Percentiles rank a stretch among this genome's conserved stretches.
These are phyloP conservation scores for Trichoderma brevicompactum DNA, from an alignment of 2,329 filamentous ascomycete genomes.

Conservation along the genomic window DNA sequence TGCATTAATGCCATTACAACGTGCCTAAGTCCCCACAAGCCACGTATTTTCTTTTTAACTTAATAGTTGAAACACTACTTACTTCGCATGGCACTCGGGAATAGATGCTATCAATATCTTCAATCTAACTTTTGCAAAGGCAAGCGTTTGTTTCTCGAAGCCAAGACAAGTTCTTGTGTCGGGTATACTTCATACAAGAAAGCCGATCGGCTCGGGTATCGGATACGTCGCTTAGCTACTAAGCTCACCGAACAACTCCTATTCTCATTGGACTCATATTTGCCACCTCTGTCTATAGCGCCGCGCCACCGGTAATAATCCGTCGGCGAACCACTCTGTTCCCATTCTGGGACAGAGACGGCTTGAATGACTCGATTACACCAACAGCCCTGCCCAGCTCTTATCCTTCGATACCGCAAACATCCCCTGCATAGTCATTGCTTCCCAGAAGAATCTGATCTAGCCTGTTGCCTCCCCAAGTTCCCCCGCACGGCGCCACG, in stretches of 20 bases:
- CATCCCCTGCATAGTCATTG: too few relatives aligned
- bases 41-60: too few relatives aligned
- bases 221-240: slow-evolving; percentile 31
- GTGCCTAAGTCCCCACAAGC: too few relatives aligned
- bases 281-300: background rate
- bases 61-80: too few relatives aligned
- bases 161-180: background rate
- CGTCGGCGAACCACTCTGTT: background rate
- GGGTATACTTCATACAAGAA: background rate
- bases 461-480: slow-evolving; percentile 15
- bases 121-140: background rate
- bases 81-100: too few relatives aligned
- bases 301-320: slow-evolving; percentile 17
- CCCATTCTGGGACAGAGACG: background rate
- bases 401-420: background rate
- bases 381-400: background rate
- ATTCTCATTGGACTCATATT: background rate
- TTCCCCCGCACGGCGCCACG: slow-evolving; percentile 14
- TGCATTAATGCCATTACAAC: too few relatives aligned
- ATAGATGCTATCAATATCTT: too few relatives aligned
- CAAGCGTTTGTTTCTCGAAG: background rate
- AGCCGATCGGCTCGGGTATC: slow-evolving; percentile 38
- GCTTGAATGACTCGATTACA: background rate
- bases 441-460: background rate
- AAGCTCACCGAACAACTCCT: background rate